phyloP scores from a whole-genome alignment of 345 rosid species.

The Brassica juncea region DNA sequence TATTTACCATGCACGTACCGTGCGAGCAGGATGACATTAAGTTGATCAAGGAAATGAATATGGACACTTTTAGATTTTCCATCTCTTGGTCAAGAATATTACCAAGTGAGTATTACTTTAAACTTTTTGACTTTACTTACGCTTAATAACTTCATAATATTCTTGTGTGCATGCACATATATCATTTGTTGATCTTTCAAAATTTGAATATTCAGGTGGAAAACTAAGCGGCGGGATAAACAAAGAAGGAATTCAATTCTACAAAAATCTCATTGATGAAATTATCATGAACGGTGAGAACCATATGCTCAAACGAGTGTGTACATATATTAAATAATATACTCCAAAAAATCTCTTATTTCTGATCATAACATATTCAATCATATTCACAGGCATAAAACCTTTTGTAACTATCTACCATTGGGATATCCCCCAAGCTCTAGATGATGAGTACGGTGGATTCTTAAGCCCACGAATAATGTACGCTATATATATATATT shows the following conservation, averaged over 20 bases:
- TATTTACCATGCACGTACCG: not conserved
- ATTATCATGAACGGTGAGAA: slow-evolving; percentile 41
- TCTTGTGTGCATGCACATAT: not conserved
- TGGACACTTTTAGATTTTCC: slow-evolving; percentile 48
- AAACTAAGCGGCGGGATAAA: slow-evolving; percentile 45
- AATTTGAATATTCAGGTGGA: slow-evolving; percentile 36
- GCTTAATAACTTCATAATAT: not conserved
- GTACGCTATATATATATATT: slow-evolving; percentile 29
- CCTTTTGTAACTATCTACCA: slow-evolving; percentile 51
- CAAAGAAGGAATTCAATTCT: slow-evolving; percentile 44
- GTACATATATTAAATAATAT: not conserved
- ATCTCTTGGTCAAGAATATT: slow-evolving; percentile 50
- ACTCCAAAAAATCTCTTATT: not conserved
- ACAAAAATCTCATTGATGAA: slow-evolving; percentile 52
- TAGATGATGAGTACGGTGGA: slow-evolving; percentile 51
- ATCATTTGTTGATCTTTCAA: not conserved
- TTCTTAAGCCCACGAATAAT: slow-evolving; percentile 44
- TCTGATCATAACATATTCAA: not conserved
- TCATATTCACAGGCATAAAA: slow-evolving; percentile 36
- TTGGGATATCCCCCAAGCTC: slow-evolving; percentile 52
- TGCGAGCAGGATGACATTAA: slow-evolving; percentile 45
- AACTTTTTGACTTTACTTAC: not conserved
- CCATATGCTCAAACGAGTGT: not conserved
- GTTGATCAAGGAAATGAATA: slow-evolving; percentile 40
- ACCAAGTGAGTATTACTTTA: slow-evolving; percentile 36